Evolutionary conservation across 352 stramenopile genomes (phyloP), one percentile per base, ranked within the genome.

Genomic region (Paralagenidium karlingii): DNA sequence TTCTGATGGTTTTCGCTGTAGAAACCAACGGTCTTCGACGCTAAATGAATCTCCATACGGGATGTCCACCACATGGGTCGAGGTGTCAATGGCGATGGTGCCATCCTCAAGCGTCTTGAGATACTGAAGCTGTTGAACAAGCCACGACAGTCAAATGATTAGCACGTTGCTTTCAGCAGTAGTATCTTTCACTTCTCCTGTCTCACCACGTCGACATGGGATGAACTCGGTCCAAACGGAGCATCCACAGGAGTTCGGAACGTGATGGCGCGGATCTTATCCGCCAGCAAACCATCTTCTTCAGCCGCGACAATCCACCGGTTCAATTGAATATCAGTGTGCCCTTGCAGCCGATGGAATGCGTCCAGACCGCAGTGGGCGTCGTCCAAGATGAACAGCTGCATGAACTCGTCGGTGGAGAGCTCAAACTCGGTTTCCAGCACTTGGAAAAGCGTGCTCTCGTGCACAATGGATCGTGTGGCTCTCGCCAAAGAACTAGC

Each of bases 21-120:
- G 60, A 11, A 68, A 84, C 68, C 76, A 89, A 5, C 78, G 68
- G 21, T 87, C 73, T 46, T 89, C 75, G 3, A 91, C 78, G 41
- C 69, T 86, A 34, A 91, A 91, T 52, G 84, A 89, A 48, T 91
- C 78, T 16, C 78, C 75, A 43, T 91, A 91, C 5, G 78, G 78
- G 41, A 91, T 87, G 49, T 91, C 78, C 28, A 77, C 69, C 2
- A 91, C 52, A 22, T 68, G 60, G 7, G 78, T 91, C 18, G 75
- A 87, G 11, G 67, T 82, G 39, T 91, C 78, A 0, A 91, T 66
- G 7, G 76, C 55, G 24, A 58, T 53, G 7, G 71, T 44, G 1
- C 58, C 54, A 20, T 63, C 41, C 5, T 68, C 65, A 2, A 44
- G 47, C 6, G 51, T 47, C 40, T 82, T 83, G 4, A 69, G 51